phyloP scores from a whole-genome alignment of 2,329 filamentous ascomycete genomes.

The Nannizziopsis arthrosporioides region DNA sequence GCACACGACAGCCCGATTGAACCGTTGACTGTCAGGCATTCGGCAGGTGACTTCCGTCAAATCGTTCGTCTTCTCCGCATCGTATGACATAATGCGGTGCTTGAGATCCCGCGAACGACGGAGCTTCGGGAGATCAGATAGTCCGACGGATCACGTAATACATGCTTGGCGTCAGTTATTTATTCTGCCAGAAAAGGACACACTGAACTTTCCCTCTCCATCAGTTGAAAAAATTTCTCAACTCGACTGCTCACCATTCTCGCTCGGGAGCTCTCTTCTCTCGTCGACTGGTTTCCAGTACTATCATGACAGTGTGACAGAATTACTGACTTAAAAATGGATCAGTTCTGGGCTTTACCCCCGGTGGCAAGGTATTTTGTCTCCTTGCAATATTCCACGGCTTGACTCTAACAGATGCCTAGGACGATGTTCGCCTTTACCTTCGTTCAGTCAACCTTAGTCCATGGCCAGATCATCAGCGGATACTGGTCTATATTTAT shows the following conservation, averaged over 20 bases:
- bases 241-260: no score
- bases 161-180: no score
- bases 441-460: conserved; percentile 50
- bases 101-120: no score
- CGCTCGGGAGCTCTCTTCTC: no score
- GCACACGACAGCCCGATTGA: conserved; percentile 1
- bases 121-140: no score
- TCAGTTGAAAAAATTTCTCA: no score
- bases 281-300: no score
- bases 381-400: conserved; percentile 16
- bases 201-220: no score
- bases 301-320: not conserved
- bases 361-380: conserved; percentile 51
- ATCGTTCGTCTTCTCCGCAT: conserved; percentile 4
- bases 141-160: no score
- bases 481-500: conserved; percentile 40
- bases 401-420: conserved; percentile 32
- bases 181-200: no score
- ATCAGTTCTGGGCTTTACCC: conserved; percentile 54
- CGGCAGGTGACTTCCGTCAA: not conserved
- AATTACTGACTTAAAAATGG: conserved; percentile 33
- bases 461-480: conserved; percentile 46
- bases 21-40: not conserved
- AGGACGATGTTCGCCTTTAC: conserved; percentile 58
- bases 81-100: conserved; percentile 7